phyloP scores from a whole-genome alignment of 1,284 basidiomycete species.

The Calocybe gambosa region DNA sequence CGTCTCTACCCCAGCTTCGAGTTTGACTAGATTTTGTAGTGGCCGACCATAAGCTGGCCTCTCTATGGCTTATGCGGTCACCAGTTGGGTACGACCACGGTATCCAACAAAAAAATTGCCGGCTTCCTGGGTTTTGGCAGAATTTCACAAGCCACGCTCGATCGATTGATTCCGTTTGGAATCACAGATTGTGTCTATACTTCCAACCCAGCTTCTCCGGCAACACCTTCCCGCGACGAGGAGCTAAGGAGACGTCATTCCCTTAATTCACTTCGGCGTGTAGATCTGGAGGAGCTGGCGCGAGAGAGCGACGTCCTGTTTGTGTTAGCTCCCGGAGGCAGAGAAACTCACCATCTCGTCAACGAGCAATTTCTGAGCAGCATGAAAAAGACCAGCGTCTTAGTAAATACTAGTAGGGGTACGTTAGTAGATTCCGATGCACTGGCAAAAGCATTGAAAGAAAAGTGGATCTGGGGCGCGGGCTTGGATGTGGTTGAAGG shows the following conservation, averaged over 20 bases:
- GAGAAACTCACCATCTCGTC: conserved; percentile 69
- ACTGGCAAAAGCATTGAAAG: conserved; percentile 71
- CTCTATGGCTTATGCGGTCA: conserved; percentile 80
- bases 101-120: conserved; percentile 56
- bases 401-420: conserved; percentile 80
- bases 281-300: conserved; percentile 65
- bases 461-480: conserved; percentile 83
- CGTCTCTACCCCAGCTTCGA: not conserved
- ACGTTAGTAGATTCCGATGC: conserved; percentile 87
- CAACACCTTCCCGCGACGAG: conserved; percentile 45
- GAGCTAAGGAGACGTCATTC: conserved; percentile 38
- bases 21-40: conserved; percentile 28
- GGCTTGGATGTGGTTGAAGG: conserved; percentile 93
- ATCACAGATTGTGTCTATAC: conserved; percentile 66
- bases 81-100: conserved; percentile 55
- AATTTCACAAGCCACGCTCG: conserved; percentile 77
- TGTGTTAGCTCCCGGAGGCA: conserved; percentile 77
- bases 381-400: conserved; percentile 81
- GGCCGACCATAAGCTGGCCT: conserved; percentile 66
- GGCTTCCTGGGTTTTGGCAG: conserved; percentile 95
- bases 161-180: conserved; percentile 74
- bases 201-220: conserved; percentile 44
- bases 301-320: conserved; percentile 75
- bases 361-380: conserved; percentile 63
- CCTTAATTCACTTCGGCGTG: conserved; percentile 52